Evolutionary conservation across 106 monocot species (phyloP), one percentile per base, ranked within the genome.

Genomic region (Amphibolis antarctica): DNA sequence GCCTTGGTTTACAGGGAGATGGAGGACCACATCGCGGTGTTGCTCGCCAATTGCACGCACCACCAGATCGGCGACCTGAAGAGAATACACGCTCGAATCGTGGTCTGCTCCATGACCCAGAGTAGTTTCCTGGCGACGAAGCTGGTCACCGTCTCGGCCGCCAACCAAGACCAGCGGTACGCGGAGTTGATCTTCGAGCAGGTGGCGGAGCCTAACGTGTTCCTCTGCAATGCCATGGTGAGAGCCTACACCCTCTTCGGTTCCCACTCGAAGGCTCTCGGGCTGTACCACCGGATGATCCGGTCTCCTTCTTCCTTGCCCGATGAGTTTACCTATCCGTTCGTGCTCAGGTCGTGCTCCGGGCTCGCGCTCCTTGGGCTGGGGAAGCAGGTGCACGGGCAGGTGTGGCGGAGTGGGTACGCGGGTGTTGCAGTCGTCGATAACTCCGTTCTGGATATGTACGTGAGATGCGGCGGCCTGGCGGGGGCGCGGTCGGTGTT

Each of bases 261-360:
- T 17, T 52, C 48, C n/a, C 62, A 64, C 42, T 7, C 9, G 26
- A 59, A 62, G 23, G 70, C 77, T 2, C 49, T 86, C 15, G 28
- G 0, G 0, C 62, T 82, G 21, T 90, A 80, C 69, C 71, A n/a
- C 28, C 77, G 68, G 48, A 80, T 85, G 75, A 43, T 77, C 14
- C 26, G 66, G 18, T 7, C 47, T 28, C 28, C 11, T 15, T 22
- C 23, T 12, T 18, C 68, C 29, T 47, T 54, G 28, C 78, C 79
- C 10, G 86, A 83, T 53, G 61, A 73, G 15, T 92, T 83, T 42
- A 86, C 91, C 1, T 86, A 74, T 58, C 91, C 91, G 9, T 86
- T 86, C 50, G 74, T 83, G 15, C 72, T 92, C 27, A 86, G 83
- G 60, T 68, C 81, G 9, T 86, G 78, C 55, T 72, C 51, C 10